phyloP scores from a whole-genome alignment of 257 asterid species.

The Petunia secreta region DNA sequence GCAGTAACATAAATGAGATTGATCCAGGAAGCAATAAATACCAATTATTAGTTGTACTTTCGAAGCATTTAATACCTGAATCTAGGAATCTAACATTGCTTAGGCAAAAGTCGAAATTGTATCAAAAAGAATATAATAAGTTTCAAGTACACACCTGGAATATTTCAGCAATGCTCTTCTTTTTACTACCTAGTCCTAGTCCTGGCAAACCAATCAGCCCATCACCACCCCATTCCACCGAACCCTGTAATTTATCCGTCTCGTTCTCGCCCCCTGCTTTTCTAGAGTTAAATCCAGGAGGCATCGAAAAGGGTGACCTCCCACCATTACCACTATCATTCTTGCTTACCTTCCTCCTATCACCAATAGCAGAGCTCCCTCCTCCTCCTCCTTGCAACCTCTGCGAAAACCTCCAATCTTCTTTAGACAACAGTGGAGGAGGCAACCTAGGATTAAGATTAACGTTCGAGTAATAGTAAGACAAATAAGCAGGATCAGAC shows the following conservation, averaged over 20 bases:
- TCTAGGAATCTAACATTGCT: not conserved
- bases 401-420: slow-evolving; percentile 92
- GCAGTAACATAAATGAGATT: slow-evolving; percentile 20
- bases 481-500: slow-evolving; percentile 86
- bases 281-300: slow-evolving; percentile 68
- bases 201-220: slow-evolving; percentile 97
- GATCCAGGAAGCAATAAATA: not conserved
- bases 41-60: not conserved
- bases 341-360: slow-evolving; percentile 80
- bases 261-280: slow-evolving; percentile 60
- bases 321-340: slow-evolving; percentile 64
- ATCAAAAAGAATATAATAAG: not conserved
- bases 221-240: slow-evolving; percentile 87
- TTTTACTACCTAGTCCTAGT: slow-evolving; percentile 70
- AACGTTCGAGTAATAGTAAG: slow-evolving; percentile 87
- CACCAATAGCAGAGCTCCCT: slow-evolving; percentile 87
- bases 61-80: not conserved
- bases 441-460: slow-evolving; percentile 98
- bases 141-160: slow-evolving; percentile 65
- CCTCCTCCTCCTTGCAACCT: slow-evolving; percentile 88
- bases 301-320: slow-evolving; percentile 64
- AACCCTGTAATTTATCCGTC: slow-evolving; percentile 54
- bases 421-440: slow-evolving; percentile 91
- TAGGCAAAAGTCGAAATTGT: slow-evolving; percentile 11
- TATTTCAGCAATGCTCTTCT: slow-evolving; percentile 81